A percentile compares a stretch with the other conserved stretches of the same genome.
phyloP scores from a whole-genome alignment of 1,284 basidiomycete species.

The Phaffia rhodozyma region DNA sequence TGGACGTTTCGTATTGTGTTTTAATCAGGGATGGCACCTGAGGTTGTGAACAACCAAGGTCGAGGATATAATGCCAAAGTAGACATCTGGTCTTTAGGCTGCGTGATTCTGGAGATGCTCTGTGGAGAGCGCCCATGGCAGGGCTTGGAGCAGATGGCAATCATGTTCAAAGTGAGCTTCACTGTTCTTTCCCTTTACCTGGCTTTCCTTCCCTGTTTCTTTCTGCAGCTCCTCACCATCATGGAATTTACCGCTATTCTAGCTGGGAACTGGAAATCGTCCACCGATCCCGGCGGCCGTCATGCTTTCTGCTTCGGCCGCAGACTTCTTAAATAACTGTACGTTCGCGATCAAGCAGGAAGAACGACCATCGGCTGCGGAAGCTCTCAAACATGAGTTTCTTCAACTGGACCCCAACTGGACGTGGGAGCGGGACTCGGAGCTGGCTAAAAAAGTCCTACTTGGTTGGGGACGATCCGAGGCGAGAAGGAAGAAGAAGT shows the following conservation, averaged over 20 bases:
- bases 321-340: constrained; percentile 72
- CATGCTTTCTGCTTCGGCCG: constrained; percentile 56
- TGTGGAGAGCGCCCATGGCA: constrained; percentile 88
- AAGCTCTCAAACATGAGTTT: constrained; percentile 74
- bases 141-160: constrained; percentile 75
- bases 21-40: constrained; percentile 72
- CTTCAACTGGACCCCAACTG: constrained; percentile 61
- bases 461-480: neutral
- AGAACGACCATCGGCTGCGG: constrained; percentile 68
- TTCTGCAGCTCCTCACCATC: neutral
- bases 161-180: constrained; percentile 72
- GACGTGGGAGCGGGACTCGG: constrained; percentile 41
- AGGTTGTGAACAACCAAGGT: constrained; percentile 72
- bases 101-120: constrained; percentile 97
- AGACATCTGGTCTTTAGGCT: constrained; percentile 97
- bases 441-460: constrained; percentile 11
- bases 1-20: neutral
- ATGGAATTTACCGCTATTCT: neutral
- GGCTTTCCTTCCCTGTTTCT: neutral
- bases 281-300: constrained; percentile 84
- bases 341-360: constrained; percentile 88
- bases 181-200: neutral
- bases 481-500: neutral
- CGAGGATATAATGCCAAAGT: constrained; percentile 84
- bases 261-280: constrained; percentile 60